Percentiles rank a stretch among this genome's conserved stretches.
Evolutionary conservation across 1,284 basidiomycete genomes (phyloP).

Genomic region (Cutaneotrichosporon mucoides): DNA sequence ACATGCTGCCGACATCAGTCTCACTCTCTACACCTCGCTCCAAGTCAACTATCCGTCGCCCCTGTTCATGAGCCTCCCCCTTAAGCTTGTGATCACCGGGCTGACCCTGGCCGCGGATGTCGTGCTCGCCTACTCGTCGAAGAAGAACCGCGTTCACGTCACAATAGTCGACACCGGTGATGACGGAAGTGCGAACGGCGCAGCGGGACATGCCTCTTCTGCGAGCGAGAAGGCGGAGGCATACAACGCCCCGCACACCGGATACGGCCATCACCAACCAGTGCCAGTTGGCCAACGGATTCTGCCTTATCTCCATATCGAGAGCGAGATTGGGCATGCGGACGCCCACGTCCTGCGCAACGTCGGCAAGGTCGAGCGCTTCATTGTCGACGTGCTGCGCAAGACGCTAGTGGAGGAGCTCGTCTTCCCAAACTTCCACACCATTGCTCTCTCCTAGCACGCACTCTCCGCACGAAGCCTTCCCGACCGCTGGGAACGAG

Average conservation of each 20-base stretch:
- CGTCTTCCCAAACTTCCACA: conserved; percentile 91
- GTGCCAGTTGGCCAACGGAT: conserved; percentile 70
- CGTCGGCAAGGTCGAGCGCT: conserved; percentile 91
- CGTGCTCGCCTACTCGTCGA: conserved; percentile 85
- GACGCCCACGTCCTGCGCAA: conserved; percentile 96
- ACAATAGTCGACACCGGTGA: conserved; percentile 66
- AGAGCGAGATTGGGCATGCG: conserved; percentile 92
- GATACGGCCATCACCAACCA: conserved; percentile 1
- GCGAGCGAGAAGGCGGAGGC: not conserved
- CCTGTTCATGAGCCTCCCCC: conserved; percentile 92
- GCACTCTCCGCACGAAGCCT: no score
- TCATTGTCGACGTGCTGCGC: conserved; percentile 89
- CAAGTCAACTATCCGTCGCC: conserved; percentile 94
- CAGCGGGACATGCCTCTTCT: not conserved
- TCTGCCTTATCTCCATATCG: conserved; percentile 87
- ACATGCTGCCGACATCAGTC: conserved; percentile 50
- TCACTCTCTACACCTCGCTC: conserved; percentile 82
- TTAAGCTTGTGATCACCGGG: conserved; percentile 84
- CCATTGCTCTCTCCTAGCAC: conserved; percentile 51
- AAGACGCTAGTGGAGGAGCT: conserved; percentile 92
- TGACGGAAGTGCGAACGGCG: not conserved
- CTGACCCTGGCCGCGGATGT: conserved; percentile 81
- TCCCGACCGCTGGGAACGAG: not conserved
- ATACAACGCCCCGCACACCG: not conserved
- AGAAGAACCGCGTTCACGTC: conserved; percentile 70